These are phyloP conservation scores for Trametes pubescens DNA, from an alignment of 1,284 basidiomycete genomes.

Conservation along the genomic window DNA sequence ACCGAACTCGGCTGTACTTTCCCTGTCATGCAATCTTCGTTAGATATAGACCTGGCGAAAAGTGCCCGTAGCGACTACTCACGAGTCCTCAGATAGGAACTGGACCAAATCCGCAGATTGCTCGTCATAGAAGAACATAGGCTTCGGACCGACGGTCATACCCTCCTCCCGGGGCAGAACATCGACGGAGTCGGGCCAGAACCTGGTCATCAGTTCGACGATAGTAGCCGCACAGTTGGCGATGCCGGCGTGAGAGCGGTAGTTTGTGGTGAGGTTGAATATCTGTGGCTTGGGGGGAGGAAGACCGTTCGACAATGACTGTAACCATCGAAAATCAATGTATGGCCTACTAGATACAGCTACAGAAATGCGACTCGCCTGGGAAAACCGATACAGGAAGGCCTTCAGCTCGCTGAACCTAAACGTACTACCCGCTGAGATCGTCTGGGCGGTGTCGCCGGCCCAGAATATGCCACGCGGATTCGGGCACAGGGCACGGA, in stretches of 20 bases:
- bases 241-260: conserved; percentile 61
- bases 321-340: too few species aligned
- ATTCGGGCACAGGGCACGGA: conserved; percentile 67
- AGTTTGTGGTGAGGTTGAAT: conserved; percentile 60
- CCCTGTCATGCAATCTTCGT: conserved; percentile 43
- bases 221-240: conserved; percentile 72
- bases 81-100: conserved; percentile 62
- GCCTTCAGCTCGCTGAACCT: conserved; percentile 77
- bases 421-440: conserved; percentile 75
- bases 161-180: conserved; percentile 64
- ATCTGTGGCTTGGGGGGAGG: not conserved
- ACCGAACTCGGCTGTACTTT: conserved; percentile 66
- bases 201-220: conserved; percentile 64
- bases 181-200: conserved; percentile 77
- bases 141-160: conserved; percentile 62
- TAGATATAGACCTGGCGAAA: not conserved
- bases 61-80: conserved; percentile 16
- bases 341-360: not conserved
- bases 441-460: conserved; percentile 82
- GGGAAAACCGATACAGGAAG: conserved; percentile 67
- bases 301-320: too few species aligned
- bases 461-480: conserved; percentile 79
- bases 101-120: conserved; percentile 61
- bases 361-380: conserved; percentile 49
- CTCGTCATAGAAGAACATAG: conserved; percentile 68